A percentile compares a stretch with the other conserved stretches of the same genome.
These are phyloP conservation scores for Epichloe bromicola DNA, from an alignment of 2,329 filamentous ascomycete genomes.

Conservation along the genomic window DNA sequence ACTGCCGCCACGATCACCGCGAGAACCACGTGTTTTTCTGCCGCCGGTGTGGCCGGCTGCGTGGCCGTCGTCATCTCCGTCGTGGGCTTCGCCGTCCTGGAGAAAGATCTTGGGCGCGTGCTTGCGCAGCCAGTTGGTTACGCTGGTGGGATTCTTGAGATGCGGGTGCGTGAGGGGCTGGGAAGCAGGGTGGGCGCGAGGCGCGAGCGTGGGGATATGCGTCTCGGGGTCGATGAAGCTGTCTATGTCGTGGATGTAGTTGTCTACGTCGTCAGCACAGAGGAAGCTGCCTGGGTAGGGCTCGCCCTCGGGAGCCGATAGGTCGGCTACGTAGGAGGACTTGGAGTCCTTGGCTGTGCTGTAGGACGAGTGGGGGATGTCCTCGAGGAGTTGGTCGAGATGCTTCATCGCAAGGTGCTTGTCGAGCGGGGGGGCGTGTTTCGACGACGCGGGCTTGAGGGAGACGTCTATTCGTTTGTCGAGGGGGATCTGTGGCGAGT, in stretches of 20 bases:
- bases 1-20: conserved; percentile 18
- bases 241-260: conserved; percentile 58
- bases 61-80: conserved; percentile 27
- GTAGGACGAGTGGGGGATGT: conserved; percentile 37
- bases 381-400: conserved; percentile 35
- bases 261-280: conserved; percentile 56
- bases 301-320: conserved; percentile 36
- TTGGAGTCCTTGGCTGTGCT: conserved; percentile 48
- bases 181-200: conserved; percentile 27
- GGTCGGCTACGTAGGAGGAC: conserved; percentile 40
- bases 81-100: conserved; percentile 46
- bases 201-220: conserved; percentile 38
- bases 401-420: conserved; percentile 30
- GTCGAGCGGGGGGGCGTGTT: conserved; percentile 19
- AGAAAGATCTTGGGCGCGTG: conserved; percentile 76
- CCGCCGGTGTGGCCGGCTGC: conserved; percentile 15
- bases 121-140: conserved; percentile 89
- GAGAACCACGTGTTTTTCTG: conserved; percentile 19
- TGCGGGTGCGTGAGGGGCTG: conserved; percentile 26
- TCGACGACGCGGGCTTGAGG: conserved; percentile 28
- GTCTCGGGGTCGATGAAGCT: conserved; percentile 28
- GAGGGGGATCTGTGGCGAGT: conserved; percentile 58
- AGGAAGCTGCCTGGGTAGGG: conserved; percentile 53
- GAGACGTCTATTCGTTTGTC: conserved; percentile 63
- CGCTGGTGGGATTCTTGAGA: conserved; percentile 67